phyloP scores from a whole-genome alignment of 1,284 basidiomycete species.

The Tilletia caries region DNA sequence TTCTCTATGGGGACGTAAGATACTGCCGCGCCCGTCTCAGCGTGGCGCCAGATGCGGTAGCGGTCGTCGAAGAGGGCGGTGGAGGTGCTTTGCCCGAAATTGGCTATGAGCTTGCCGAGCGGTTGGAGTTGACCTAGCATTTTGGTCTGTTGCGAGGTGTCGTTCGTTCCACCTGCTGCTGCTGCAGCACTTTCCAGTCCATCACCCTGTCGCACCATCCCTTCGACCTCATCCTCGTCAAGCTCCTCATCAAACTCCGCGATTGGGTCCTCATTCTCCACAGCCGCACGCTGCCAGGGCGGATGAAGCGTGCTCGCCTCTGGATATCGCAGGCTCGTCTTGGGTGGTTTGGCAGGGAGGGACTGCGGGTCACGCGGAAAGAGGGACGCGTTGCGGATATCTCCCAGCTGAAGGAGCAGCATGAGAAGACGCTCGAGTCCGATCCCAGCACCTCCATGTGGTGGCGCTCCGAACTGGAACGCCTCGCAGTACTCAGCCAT shows the following conservation, averaged over 20 bases:
- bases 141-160: conserved; percentile 19
- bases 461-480: conserved; percentile 48
- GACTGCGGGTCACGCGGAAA: conserved; percentile 51
- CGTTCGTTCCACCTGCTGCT: neutral
- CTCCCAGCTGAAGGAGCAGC: conserved; percentile 51
- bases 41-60: conserved; percentile 61
- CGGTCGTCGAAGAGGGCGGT: conserved; percentile 63
- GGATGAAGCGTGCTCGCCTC: conserved; percentile 37
- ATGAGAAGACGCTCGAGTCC: conserved; percentile 51
- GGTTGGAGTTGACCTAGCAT: conserved; percentile 40
- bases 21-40: conserved; percentile 58
- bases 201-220: neutral
- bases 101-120: conserved; percentile 59
- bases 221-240: neutral
- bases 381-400: conserved; percentile 47
- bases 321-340: conserved; percentile 38
- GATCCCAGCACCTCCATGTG: conserved; percentile 52
- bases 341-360: conserved; percentile 32
- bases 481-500: conserved; percentile 51
- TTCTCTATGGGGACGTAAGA: conserved; percentile 57
- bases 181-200: neutral
- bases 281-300: neutral
- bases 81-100: conserved; percentile 63
- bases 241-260: neutral
- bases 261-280: neutral